phyloP scores from a whole-genome alignment of 768 basidiomycete species.

The Panus rudis region DNA sequence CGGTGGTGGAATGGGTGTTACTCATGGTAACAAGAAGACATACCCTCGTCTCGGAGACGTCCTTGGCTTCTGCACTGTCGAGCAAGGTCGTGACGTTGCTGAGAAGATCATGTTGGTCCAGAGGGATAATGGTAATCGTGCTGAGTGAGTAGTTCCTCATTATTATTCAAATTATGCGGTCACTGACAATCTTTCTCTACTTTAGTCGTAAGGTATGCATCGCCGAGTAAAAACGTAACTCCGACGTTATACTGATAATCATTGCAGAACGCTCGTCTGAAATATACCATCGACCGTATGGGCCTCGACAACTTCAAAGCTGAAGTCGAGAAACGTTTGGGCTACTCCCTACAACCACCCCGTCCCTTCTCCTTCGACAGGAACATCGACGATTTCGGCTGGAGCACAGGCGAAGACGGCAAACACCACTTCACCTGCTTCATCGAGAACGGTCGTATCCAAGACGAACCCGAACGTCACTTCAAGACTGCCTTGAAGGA shows the following conservation, averaged over 20 bases:
- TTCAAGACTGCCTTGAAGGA: constrained; percentile 92
- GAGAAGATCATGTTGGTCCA: constrained; percentile 93
- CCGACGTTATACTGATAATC: neutral
- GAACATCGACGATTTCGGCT: constrained; percentile 93
- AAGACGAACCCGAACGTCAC: constrained; percentile 82
- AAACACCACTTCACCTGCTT: constrained; percentile 89
- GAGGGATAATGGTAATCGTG: constrained; percentile 92
- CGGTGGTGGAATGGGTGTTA: constrained; percentile 99
- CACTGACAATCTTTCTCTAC: constrained; percentile 3
- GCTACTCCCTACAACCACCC: constrained; percentile 66
- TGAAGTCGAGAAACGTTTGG: constrained; percentile 86
- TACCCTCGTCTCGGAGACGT: constrained; percentile 86
- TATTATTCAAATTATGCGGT: neutral
- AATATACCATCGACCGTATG: constrained; percentile 97
- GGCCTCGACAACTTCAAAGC: constrained; percentile 80
- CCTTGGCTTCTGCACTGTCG: constrained; percentile 87
- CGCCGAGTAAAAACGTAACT: neutral
- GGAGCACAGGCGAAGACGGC: constrained; percentile 83
- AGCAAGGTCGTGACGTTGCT: constrained; percentile 79
- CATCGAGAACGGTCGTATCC: constrained; percentile 97
- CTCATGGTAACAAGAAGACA: constrained; percentile 98
- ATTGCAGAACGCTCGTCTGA: constrained; percentile 74
- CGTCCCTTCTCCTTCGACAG: constrained; percentile 76
- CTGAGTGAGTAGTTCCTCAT: constrained; percentile 54
- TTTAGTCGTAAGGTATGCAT: constrained; percentile 30